A percentile compares a stretch with the other conserved stretches of the same genome.
Conservation (phyloP, 768 basidiomycete species). For the Roridomyces roridus region DNA sequence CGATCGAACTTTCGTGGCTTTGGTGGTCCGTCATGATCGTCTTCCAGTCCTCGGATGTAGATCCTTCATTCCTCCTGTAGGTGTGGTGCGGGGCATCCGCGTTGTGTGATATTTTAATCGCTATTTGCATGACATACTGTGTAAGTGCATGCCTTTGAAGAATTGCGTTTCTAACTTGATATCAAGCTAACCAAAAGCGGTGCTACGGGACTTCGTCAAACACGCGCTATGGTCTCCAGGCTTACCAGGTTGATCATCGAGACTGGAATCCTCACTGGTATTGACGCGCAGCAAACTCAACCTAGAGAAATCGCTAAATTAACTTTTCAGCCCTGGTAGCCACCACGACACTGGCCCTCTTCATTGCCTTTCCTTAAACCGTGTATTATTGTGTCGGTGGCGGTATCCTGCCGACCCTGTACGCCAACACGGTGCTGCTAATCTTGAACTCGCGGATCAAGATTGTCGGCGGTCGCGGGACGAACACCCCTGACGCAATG, state of each 20-base stretch:
- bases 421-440: conserved; percentile 7
- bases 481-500: no score
- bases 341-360: neutral
- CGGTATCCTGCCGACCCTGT: neutral
- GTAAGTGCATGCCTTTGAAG: neutral
- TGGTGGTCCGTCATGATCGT: no score
- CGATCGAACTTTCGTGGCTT: no score
- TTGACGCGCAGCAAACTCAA: no score
- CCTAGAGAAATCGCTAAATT: no score
- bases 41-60: no score
- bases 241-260: no score
- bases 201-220: neutral
- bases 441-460: conserved; percentile 5
- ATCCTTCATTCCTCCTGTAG: no score
- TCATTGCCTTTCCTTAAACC: neutral
- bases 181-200: neutral
- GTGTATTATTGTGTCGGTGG: neutral
- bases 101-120: neutral
- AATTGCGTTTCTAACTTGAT: neutral
- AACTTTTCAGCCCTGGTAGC: neutral
- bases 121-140: neutral
- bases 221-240: neutral
- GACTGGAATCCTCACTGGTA: conserved; percentile 6
- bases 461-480: neutral
- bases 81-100: no score